Conservation (phyloP, 1,139 yeast genomes). For the Wickerhamiella pararugosa region DNA sequence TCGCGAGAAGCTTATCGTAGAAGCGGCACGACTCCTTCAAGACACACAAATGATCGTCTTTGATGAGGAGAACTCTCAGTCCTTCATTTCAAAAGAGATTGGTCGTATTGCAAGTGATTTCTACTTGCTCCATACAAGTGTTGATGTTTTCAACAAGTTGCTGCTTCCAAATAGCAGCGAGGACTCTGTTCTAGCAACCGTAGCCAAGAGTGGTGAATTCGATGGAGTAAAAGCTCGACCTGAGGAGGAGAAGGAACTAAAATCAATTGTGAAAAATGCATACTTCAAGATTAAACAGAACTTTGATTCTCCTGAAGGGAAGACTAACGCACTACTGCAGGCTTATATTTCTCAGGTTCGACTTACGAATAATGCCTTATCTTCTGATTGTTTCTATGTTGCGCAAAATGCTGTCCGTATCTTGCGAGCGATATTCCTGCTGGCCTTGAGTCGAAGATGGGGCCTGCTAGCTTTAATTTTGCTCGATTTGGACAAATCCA, state of each 20-base stretch:
- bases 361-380: conserved; percentile 59
- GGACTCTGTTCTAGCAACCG: conserved; percentile 79
- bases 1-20: conserved; percentile 57
- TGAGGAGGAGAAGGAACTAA: conserved; percentile 69
- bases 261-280: conserved; percentile 27
- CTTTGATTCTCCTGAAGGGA: conserved; percentile 63
- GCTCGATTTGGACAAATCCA: conserved; percentile 69
- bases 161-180: conserved; percentile 77
- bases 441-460: conserved; percentile 84
- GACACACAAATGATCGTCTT: conserved; percentile 82
- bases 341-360: conserved; percentile 67
- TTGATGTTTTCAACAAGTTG: conserved; percentile 79
- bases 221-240: conserved; percentile 80
- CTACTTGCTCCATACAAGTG: conserved; percentile 67
- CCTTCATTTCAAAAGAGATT: conserved; percentile 71
- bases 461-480: conserved; percentile 62
- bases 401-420: conserved; percentile 94
- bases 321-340: conserved; percentile 77
- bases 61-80: conserved; percentile 50
- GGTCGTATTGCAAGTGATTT: conserved; percentile 95
- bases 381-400: conserved; percentile 80
- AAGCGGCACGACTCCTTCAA: conserved; percentile 73
- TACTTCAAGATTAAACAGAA: conserved; percentile 18
- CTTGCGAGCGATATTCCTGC: conserved; percentile 72
- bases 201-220: conserved; percentile 88